Percentiles rank a stretch among this genome's conserved stretches.
phyloP scores from a whole-genome alignment of 495 filamentous ascomycete species.

The Evansstolkia leycettana region DNA sequence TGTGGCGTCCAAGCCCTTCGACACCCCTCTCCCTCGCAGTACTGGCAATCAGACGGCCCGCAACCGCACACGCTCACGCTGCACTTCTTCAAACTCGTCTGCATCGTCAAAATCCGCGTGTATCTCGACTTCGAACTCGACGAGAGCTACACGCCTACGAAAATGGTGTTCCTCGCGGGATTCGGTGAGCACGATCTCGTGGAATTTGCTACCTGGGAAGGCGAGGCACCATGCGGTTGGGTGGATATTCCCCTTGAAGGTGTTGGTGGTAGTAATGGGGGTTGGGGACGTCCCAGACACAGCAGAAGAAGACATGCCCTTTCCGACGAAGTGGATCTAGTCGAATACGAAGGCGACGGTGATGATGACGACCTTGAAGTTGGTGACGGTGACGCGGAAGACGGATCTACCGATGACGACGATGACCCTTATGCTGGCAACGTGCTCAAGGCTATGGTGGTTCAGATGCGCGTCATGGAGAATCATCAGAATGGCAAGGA shows the following conservation, averaged over 20 bases:
- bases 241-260: conserved; percentile 67
- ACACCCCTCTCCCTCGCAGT: conserved; percentile 62
- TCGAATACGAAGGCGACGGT: conserved; percentile 7
- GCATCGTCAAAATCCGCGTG: conserved; percentile 69
- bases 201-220: conserved; percentile 66
- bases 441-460: conserved; percentile 70
- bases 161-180: conserved; percentile 74
- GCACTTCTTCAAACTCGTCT: conserved; percentile 89
- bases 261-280: conserved; percentile 39
- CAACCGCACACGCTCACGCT: conserved; percentile 90
- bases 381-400: conserved; percentile 10
- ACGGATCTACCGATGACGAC: conserved; percentile 15
- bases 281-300: conserved; percentile 16
- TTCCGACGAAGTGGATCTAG: conserved; percentile 17
- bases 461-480: conserved; percentile 79
- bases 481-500: conserved; percentile 99
- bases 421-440: conserved; percentile 40
- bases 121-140: conserved; percentile 85
- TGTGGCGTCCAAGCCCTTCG: conserved; percentile 80
- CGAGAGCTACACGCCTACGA: conserved; percentile 94
- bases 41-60: conserved; percentile 96
- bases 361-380: conserved; percentile 22
- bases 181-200: conserved; percentile 79
- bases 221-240: conserved; percentile 76
- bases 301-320: conserved; percentile 6